These are phyloP conservation scores for Amaranthus hypochondriacus DNA, from an alignment of 148 eudicot genomes.

Conservation along the genomic window DNA sequence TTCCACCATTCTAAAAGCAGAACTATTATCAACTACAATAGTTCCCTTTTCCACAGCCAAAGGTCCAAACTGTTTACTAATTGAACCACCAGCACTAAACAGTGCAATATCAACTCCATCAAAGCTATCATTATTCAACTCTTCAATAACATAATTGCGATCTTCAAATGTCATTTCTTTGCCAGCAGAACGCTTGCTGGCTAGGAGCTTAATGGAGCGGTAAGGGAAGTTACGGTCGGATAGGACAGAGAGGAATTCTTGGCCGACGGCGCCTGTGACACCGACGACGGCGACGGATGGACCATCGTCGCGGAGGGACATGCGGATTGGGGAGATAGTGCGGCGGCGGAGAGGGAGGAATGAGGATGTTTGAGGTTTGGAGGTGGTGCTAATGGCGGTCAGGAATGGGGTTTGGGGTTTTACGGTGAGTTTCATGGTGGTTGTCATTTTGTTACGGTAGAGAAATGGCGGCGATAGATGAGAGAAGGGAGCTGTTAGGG, in stretches of 20 bases:
- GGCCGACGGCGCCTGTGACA: conserved; percentile 44
- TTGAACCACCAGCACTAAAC: conserved; percentile 85
- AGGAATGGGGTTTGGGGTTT: conserved; percentile 13
- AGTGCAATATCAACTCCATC: conserved; percentile 75
- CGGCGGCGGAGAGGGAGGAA: neutral
- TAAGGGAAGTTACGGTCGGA: conserved; percentile 87
- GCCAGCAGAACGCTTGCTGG: conserved; percentile 81
- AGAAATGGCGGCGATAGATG: too few species aligned
- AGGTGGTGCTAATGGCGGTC: neutral
- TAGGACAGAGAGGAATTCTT: conserved; percentile 91
- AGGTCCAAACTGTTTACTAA: conserved; percentile 81
- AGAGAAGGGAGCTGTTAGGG: too few species aligned
- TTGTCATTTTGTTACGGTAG: neutral
- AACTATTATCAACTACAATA: conserved; percentile 92
- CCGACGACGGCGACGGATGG: conserved; percentile 27
- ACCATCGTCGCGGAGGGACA: conserved; percentile 19
- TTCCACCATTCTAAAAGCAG: conserved; percentile 90
- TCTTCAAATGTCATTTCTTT: conserved; percentile 53
- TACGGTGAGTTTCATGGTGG: conserved; percentile 30
- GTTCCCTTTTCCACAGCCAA: conserved; percentile 65
- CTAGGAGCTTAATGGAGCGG: conserved; percentile 76
- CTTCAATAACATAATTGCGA: conserved; percentile 47
- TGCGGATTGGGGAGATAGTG: conserved; percentile 8
- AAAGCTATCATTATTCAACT: conserved; percentile 55
- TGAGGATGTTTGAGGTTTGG: neutral